Evolutionary conservation across 2,329 filamentous ascomycete genomes (phyloP), one percentile per base, ranked within the genome.

Genomic region (Fusarium secorum): DNA sequence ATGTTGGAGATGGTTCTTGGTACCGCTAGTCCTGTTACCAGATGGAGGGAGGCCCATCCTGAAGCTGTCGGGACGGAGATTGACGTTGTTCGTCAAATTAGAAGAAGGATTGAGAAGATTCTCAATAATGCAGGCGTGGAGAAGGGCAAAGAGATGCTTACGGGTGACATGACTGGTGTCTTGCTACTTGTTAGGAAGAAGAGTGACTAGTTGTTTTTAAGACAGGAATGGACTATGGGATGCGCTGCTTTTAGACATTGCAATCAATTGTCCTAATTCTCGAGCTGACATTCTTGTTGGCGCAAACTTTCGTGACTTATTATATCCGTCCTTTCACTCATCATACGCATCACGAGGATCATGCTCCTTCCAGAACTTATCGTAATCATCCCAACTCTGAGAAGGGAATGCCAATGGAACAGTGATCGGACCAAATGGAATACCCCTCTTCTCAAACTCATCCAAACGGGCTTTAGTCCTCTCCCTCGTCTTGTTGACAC

Each of bases 401-500:
- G 86, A 77, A 39, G 85, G 82, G 30, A 88, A 84, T n/a, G 81
- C 78, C 26, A 87, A 71, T 3, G 87, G 87, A 3, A 81, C 79
- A 0, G 89, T 90, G 38, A 90, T 83, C 0, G 88, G 88, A 1
- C 81, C 75, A 8, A 90, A 83, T 0, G 83, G 78, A 1, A 83
- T 75, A 0, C 84, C 84, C 17, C 79, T 79, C 20, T 84, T 78
- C 63, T 89, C 84, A 33, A 91, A 81, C 67, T 85, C 77, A 45
- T 84, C 83, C 20, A 91, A 78, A 1, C 88, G 80, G 35, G 78
- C 78, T 22, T 81, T 83, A 0, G 88, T 91, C 5, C 70, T 68
- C 2, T 84, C 82, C 38, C 80, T 83, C 4, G 78, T 81, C 71
- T 79, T 83, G 78, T 91, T 91, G 56, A 91, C 84, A 71, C 88